phyloP scores from a whole-genome alignment of 371 early-diverging fungal species.

The Rhizopus arrhizus region DNA sequence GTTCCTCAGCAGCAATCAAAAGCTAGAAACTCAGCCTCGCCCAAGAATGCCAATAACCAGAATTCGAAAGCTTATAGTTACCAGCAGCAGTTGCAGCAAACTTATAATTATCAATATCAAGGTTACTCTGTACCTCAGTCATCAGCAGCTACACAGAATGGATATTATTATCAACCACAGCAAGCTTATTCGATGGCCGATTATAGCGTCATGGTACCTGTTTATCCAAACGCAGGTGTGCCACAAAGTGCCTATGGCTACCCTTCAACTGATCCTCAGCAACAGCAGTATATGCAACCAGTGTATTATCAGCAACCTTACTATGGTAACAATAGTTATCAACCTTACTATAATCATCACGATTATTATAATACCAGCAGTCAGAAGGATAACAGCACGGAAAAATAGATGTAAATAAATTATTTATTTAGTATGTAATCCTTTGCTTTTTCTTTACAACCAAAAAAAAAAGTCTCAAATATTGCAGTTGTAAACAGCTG shows the following conservation, averaged over 20 bases:
- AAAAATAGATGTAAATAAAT: not conserved
- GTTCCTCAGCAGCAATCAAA: not conserved
- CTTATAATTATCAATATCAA: not conserved
- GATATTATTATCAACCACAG: conserved; percentile 19
- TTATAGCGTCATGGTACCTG: conserved; percentile 24
- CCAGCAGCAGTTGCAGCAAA: not conserved
- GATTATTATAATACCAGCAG: conserved; percentile 7
- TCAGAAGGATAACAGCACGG: not conserved
- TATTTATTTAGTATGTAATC: not conserved
- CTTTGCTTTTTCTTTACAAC: not conserved
- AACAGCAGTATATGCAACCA: conserved; percentile 23
- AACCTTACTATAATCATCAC: conserved; percentile 19
- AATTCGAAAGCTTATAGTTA: not conserved
- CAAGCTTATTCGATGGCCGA: conserved; percentile 5
- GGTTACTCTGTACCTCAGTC: not conserved
- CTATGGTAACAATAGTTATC: conserved; percentile 4
- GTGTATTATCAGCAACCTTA: conserved; percentile 19
- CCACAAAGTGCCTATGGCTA: conserved; percentile 18
- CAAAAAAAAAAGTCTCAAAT: not conserved
- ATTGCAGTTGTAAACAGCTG: not conserved
- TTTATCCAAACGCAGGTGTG: conserved; percentile 21
- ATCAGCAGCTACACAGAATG: not conserved
- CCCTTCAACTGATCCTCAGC: conserved; percentile 5
- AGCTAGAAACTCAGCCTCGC: not conserved
- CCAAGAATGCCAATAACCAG: not conserved